Evolutionary conservation across 2,329 filamentous ascomycete genomes (phyloP), one percentile per base, ranked within the genome.

Genomic region (Venturia aucupariae): DNA sequence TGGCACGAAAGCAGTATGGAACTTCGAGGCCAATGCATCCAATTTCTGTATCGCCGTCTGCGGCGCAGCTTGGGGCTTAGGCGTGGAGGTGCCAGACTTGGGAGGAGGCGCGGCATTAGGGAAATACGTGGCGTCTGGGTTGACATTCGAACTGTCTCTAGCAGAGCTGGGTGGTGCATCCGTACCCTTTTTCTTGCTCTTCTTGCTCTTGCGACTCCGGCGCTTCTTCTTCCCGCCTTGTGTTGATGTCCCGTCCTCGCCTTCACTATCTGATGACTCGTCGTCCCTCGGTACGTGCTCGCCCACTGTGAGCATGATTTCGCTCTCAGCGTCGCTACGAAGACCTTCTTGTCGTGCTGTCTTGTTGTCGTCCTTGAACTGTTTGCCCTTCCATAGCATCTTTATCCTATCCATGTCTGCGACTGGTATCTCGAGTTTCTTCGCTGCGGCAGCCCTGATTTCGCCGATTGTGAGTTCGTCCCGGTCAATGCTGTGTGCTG

Each of bases 401-500:
- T 86, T 89, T 72, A 91, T 78, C 59, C 81, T 77, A 73, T 71
- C 79, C 72, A 70, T 77, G 57, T 85, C 81, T n/a, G 41, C 30
- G 10, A 35, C n/a, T 5, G 82, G 79, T 39, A 90, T 75, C 62
- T 85, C 83, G 76, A 90, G 82, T 72, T 90, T 81, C 68, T 87
- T 79, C 63, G 84, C 85, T 5, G 86, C 84, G n/a, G 88, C 86
- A 63, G 87, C 81, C 65, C 84, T 82, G 39, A 92, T 80, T 69
- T 90, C 87, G 63, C 80, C 76, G 41, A 91, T 84, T 41, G 79
- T 81, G 64, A 92, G 77, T 71, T 89, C 86, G 59, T 88, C 89
- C 72, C 90, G 86, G 65, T 85, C 86, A 71, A 93, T 92, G 66
- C 86, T 84, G 74, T 87, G 90, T 15, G 86, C 86, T 0, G 90